Percentiles rank a stretch among this genome's conserved stretches.
Evolutionary conservation across 2,329 filamentous ascomycete species (phyloP).

Genomic region (Botrytis fabae): DNA sequence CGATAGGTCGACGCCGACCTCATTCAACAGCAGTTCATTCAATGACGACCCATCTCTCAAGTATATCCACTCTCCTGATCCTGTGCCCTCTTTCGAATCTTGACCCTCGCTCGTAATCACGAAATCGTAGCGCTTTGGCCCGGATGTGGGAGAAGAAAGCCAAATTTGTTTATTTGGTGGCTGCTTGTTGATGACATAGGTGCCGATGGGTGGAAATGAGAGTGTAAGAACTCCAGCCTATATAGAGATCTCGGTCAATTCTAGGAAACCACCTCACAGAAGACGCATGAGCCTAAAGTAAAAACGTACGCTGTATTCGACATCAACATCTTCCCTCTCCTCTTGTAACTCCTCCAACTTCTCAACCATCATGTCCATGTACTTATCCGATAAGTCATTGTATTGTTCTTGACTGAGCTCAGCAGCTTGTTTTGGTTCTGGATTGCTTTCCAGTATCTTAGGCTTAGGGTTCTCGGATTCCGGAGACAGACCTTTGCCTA

Average conservation of each 20-base stretch:
- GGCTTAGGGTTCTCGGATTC: conserved; percentile 55
- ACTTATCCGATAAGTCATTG: conserved; percentile 74
- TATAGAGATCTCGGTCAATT: background rate
- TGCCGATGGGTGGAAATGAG: conserved; percentile 67
- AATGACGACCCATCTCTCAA: conserved; percentile 78
- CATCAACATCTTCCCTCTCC: conserved; percentile 71
- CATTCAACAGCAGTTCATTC: conserved; percentile 68
- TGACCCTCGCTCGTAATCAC: conserved; percentile 72
- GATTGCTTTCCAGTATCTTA: conserved; percentile 45
- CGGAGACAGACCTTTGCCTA: conserved; percentile 57
- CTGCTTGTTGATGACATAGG: conserved; percentile 97
- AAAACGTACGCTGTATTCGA: conserved; percentile 78
- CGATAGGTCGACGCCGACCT: conserved; percentile 64
- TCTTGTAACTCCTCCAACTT: conserved; percentile 76
- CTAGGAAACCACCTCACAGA: background rate
- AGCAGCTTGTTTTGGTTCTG: conserved; percentile 54
- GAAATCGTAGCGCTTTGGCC: conserved; percentile 94
- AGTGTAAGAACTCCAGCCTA: conserved; percentile 87
- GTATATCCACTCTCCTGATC: conserved; percentile 80
- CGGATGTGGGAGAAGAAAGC: conserved; percentile 87
- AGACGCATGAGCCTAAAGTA: background rate
- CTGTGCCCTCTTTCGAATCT: conserved; percentile 76
- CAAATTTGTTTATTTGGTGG: conserved; percentile 97
- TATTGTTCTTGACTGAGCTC: conserved; percentile 71
- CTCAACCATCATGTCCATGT: conserved; percentile 59